These are phyloP conservation scores for Saccharomycopsis fermentans DNA, from an alignment of 805 yeast species.

Conservation along the genomic window DNA sequence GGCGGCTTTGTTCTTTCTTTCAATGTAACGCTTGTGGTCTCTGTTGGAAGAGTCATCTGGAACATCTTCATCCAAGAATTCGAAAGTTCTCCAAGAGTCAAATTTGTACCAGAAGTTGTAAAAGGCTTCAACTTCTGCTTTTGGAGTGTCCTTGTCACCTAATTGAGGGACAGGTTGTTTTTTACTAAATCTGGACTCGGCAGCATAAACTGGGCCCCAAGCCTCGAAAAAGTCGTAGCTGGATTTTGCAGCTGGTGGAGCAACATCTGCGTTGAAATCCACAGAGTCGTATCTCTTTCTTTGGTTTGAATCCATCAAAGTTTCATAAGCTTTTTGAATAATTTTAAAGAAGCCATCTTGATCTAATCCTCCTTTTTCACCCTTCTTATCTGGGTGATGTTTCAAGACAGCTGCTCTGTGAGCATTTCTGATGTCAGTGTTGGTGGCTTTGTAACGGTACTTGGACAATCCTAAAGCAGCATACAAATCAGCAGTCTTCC, in stretches of 20 bases:
- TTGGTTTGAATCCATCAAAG: conserved; percentile 72
- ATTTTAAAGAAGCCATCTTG: conserved; percentile 97
- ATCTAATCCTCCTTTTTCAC: conserved; percentile 68
- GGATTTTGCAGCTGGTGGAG: conserved; percentile 59
- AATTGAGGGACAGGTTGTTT: conserved; percentile 80
- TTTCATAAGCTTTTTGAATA: conserved; percentile 93
- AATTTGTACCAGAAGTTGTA: conserved; percentile 88
- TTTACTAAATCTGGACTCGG: conserved; percentile 88
- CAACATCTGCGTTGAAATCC: conserved; percentile 77
- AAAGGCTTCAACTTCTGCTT: conserved; percentile 77
- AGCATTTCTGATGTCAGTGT: conserved; percentile 88
- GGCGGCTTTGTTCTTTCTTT: conserved; percentile 92
- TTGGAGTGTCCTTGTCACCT: conserved; percentile 58
- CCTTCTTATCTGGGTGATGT: conserved; percentile 98
- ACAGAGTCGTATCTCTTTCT: conserved; percentile 94
- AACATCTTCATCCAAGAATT: conserved; percentile 96
- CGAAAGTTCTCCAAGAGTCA: conserved; percentile 97
- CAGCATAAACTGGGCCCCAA: conserved; percentile 85
- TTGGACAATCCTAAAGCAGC: conserved; percentile 92
- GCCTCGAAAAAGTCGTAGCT: conserved; percentile 79
- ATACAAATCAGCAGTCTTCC: conserved; percentile 94
- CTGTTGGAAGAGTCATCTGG: conserved; percentile 99
- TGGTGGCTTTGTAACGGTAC: conserved; percentile 83
- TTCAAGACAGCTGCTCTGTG: conserved; percentile 93
- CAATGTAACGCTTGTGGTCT: conserved; percentile 97